These are phyloP conservation scores for Colletotrichum coccodes DNA, from an alignment of 2,329 filamentous ascomycete genomes.

Conservation along the genomic window DNA sequence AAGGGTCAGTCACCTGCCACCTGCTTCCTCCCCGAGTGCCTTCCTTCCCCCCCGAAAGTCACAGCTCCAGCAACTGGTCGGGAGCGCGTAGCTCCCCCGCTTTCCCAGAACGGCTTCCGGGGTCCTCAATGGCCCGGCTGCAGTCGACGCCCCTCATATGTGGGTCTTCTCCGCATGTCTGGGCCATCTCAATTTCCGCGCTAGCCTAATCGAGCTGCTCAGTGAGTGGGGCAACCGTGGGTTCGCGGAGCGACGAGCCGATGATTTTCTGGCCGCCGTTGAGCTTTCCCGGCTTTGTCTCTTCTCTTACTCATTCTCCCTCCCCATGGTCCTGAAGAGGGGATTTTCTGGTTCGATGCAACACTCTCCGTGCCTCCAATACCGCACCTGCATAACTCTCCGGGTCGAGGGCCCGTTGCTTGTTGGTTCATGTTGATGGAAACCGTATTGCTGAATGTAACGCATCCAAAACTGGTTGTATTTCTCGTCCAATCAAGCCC, in stretches of 20 bases:
- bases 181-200: not conserved
- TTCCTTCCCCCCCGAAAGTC: not conserved
- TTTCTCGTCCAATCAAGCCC: constrained; percentile 10
- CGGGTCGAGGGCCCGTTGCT: constrained; percentile 21
- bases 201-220: not conserved
- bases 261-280: not conserved
- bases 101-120: constrained; percentile 5
- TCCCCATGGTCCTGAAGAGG: not conserved
- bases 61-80: constrained; percentile 2
- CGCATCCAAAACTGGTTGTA: not conserved
- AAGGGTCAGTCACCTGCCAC: constrained; percentile 20
- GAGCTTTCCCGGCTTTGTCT: not conserved
- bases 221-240: not conserved
- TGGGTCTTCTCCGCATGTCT: constrained; percentile 23
- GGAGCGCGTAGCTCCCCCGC: constrained; percentile 9
- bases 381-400: constrained; percentile 24
- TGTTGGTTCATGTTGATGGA: constrained; percentile 22
- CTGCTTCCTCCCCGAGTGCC: not conserved
- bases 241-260: constrained; percentile 31
- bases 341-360: not conserved
- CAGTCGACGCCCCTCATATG: not conserved
- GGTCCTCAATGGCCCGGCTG: constrained; percentile 21
- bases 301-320: not conserved
- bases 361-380: constrained; percentile 19
- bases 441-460: not conserved